Conservation (phyloP, 768 basidiomycete genomes). For the Austroboletus festivus region DNA sequence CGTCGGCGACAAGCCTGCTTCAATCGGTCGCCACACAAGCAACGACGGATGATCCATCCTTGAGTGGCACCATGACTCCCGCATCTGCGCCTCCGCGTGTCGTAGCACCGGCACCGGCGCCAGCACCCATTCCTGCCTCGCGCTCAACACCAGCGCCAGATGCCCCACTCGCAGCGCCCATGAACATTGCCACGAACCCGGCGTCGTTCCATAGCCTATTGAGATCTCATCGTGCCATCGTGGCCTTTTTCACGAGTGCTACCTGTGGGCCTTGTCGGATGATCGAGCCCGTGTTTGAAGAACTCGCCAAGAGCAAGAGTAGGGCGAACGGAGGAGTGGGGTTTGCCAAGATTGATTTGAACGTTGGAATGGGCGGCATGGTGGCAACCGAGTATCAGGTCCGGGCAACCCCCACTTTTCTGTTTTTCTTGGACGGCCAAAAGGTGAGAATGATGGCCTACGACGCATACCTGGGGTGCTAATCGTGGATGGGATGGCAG, state of each 20-base stretch:
- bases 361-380: conserved; percentile 57
- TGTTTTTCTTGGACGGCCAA: conserved; percentile 77
- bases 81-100: conserved; percentile 7
- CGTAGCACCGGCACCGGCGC: conserved; percentile 4
- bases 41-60: conserved; percentile 22
- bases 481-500: conserved; percentile 34
- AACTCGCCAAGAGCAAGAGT: conserved; percentile 64
- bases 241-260: conserved; percentile 78
- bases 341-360: conserved; percentile 84
- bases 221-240: conserved; percentile 61
- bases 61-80: background rate
- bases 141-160: conserved; percentile 33
- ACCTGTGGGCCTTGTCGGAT: conserved; percentile 77
- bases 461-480: background rate
- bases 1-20: conserved; percentile 51
- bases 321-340: conserved; percentile 48
- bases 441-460: conserved; percentile 46
- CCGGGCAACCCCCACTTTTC: conserved; percentile 81
- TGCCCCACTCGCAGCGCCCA: conserved; percentile 52
- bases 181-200: conserved; percentile 73
- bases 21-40: conserved; percentile 57
- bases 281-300: conserved; percentile 82
- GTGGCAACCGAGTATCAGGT: conserved; percentile 66
- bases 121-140: conserved; percentile 15
- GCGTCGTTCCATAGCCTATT: conserved; percentile 70